phyloP scores from a whole-genome alignment of 176 grass and related monocot species.

The Oryza brachyantha region DNA sequence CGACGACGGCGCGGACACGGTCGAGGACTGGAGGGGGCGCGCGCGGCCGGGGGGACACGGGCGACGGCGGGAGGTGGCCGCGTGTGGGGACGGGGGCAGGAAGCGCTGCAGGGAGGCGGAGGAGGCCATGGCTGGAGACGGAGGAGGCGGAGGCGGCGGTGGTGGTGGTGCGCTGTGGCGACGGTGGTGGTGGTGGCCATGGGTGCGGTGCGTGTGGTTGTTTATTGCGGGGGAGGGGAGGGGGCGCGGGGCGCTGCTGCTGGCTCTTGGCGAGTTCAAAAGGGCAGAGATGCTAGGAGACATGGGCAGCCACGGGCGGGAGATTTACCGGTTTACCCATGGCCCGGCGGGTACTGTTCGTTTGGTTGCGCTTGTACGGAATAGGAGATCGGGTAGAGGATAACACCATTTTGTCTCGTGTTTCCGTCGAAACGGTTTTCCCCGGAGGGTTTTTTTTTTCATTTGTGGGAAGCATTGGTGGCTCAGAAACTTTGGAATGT shows the following conservation, averaged over 20 bases:
- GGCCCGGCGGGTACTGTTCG: background rate
- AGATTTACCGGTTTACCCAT: constrained; percentile 27
- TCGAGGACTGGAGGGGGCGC: background rate
- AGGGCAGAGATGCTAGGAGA: constrained; percentile 33
- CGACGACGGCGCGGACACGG: constrained; percentile 13
- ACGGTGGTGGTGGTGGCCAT: constrained; percentile 32
- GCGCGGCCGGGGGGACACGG: background rate
- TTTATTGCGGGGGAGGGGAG: constrained; percentile 41
- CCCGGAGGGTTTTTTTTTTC: too few relatives aligned
- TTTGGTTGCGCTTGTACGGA: background rate
- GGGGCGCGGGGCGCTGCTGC: constrained; percentile 14
- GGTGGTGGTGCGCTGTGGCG: constrained; percentile 7
- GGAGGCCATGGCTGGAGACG: constrained; percentile 55
- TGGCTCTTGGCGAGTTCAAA: constrained; percentile 50
- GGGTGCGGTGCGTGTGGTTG: constrained; percentile 43
- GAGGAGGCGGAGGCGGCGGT: background rate
- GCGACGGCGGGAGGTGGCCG: background rate
- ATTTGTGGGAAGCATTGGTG: too few relatives aligned
- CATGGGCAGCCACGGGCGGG: background rate
- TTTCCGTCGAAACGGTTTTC: too few relatives aligned
- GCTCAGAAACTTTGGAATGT: too few relatives aligned
- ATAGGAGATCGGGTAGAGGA: background rate
- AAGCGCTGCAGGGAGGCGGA: constrained; percentile 66
- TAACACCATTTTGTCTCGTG: background rate
- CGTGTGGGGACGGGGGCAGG: constrained; percentile 38